phyloP scores from a whole-genome alignment of 768 basidiomycete species.

The Mycena filopes region DNA sequence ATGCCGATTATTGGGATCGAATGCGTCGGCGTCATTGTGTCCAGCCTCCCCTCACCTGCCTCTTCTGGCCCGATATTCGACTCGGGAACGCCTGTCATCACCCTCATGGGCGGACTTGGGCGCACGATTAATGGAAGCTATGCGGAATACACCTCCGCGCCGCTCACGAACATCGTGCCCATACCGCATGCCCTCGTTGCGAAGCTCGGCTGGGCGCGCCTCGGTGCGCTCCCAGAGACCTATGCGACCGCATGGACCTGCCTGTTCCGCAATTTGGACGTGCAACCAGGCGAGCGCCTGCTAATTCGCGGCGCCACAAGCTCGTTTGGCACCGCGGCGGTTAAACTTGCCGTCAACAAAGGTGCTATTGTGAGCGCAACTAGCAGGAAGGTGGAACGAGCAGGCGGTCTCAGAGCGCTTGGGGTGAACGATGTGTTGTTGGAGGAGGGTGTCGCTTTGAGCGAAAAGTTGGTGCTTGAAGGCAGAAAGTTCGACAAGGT shows the following conservation, averaged over 20 bases:
- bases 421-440: constrained; percentile 30
- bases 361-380: constrained; percentile 36
- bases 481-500: constrained; percentile 33
- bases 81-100: constrained; percentile 31
- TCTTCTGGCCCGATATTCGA: constrained; percentile 8
- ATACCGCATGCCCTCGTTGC: constrained; percentile 19
- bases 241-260: constrained; percentile 38
- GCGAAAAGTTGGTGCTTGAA: constrained; percentile 12
- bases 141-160: constrained; percentile 33
- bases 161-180: constrained; percentile 29
- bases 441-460: constrained; percentile 18
- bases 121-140: constrained; percentile 34
- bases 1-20: constrained; percentile 39
- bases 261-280: constrained; percentile 33
- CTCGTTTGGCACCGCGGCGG: constrained; percentile 32
- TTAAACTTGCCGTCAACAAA: constrained; percentile 30
- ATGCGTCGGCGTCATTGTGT: constrained; percentile 35
- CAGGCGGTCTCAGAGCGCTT: constrained; percentile 24
- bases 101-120: constrained; percentile 38
- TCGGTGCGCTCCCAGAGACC: constrained; percentile 36
- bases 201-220: constrained; percentile 31
- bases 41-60: neutral
- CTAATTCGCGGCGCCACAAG: constrained; percentile 37
- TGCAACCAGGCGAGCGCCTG: constrained; percentile 29
- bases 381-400: constrained; percentile 25